Percentiles rank a stretch among this genome's conserved stretches.
Conservation (phyloP, 495 filamentous ascomycete genomes). For the Penicillium arizonense region DNA sequence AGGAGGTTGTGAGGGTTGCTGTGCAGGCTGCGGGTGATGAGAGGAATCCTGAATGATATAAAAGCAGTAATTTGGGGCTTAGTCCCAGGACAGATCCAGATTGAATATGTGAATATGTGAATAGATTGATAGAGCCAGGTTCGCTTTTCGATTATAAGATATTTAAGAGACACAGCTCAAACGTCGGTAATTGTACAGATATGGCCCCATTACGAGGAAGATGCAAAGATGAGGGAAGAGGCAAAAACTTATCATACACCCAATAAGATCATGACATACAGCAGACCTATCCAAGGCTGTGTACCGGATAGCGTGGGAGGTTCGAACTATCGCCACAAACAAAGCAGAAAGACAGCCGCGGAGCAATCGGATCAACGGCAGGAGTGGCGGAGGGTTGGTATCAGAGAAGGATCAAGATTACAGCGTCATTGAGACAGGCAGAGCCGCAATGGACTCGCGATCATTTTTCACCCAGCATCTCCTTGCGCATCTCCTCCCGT, state of each 20-base stretch:
- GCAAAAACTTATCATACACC: slow-evolving; percentile 23
- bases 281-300: neutral
- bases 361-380: neutral
- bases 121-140: neutral
- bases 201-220: neutral
- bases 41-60: slow-evolving; percentile 1
- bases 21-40: slow-evolving; percentile 13
- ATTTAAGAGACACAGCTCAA: neutral
- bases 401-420: too few species aligned
- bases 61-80: neutral
- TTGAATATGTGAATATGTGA: neutral
- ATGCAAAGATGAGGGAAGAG: neutral
- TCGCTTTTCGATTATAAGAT: slow-evolving; percentile 3
- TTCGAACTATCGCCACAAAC: neutral
- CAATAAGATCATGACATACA: slow-evolving; percentile 15
- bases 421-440: neutral
- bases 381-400: neutral
- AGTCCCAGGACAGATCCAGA: neutral
- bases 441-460: neutral
- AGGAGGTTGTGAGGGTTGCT: slow-evolving; percentile 20
- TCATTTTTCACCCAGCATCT: slow-evolving; percentile 42
- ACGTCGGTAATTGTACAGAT: slow-evolving; percentile 5
- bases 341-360: neutral
- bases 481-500: slow-evolving; percentile 57
- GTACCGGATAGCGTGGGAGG: neutral